Base-by-base conservation (phyloP, 2,329 filamentous ascomycete genomes). In the Ophiostoma sp. region DNA sequence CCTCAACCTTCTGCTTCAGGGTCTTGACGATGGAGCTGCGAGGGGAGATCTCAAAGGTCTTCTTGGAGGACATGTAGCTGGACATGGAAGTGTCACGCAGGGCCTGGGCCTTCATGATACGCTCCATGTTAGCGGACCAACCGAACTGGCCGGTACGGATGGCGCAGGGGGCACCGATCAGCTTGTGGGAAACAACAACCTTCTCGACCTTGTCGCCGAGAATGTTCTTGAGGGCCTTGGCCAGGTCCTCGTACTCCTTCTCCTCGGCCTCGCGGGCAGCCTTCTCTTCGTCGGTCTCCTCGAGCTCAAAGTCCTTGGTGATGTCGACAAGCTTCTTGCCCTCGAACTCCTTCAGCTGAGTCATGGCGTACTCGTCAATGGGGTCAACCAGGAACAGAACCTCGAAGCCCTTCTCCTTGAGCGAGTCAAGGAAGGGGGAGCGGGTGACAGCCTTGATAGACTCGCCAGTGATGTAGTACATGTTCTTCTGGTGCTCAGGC, bases 401-500 rank as follows among this genome's bases (percentile, higher is more conserved):
- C 86, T 99, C 95, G 80, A 99, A 99, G 85, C 91, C 90, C 93
- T 99, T 99, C 82, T 93, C 91, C 89, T 96, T 97, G 83, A 99
- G 93, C 71, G 94, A 89, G 81, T 99, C 95, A 75, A 99, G 89
- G 94, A 99, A 99, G 78, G 95, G 95, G 77, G 95, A 99, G 88
- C 97, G 96, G 83, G 90, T 85, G 76, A 99, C 95, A 76, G 95
- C 95, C 89, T 97, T 97, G 86, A 96, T 90, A 71, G 94, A 97
- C 90, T 99, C 95, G 85, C 95, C 95, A 74, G 95, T 99, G 88
- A 99, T 99, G 92, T 98, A 99, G 91, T 99, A 99, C 84, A 99
- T 93, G 86, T 99, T 94, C 90, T 98, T 97, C 90, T 99, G 95
- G 88, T 98, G 94, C 88, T 98, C 94, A 72, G 93, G 91, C 95